Conservation (phyloP, 2,329 filamentous ascomycete species). For the Verticillium nonalfalfae region DNA sequence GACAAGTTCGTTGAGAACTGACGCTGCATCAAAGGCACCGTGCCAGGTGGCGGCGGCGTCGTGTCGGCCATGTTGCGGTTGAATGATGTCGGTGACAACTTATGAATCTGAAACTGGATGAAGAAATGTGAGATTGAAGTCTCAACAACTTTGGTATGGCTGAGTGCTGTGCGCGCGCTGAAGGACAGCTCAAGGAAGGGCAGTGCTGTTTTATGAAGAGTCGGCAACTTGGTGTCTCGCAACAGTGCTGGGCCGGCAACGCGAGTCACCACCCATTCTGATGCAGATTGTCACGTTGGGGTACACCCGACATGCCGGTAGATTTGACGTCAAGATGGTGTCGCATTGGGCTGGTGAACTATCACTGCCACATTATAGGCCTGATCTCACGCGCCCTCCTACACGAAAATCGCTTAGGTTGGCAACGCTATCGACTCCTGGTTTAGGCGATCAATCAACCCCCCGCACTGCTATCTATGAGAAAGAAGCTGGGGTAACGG, state of each 20-base stretch:
- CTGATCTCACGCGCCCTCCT: not conserved
- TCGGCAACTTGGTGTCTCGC: not conserved
- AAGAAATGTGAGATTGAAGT: not conserved
- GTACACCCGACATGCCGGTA: not conserved
- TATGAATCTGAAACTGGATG: not conserved
- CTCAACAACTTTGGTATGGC: not conserved
- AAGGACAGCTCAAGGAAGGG: too few species aligned
- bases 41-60: constrained; percentile 3
- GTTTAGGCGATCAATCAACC: not conserved
- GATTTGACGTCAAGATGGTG: not conserved
- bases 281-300: too few species aligned
- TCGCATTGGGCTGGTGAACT: not conserved
- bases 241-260: not conserved
- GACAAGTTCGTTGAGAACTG: not conserved
- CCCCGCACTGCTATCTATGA: not conserved
- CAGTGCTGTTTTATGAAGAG: not conserved
- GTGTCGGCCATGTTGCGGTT: not conserved
- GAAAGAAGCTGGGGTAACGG: not conserved
- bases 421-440: not conserved
- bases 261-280: not conserved
- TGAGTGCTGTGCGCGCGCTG: too few species aligned
- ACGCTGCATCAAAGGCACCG: constrained; percentile 5
- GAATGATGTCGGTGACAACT: not conserved
- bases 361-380: not conserved
- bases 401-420: not conserved